Evolutionary conservation across 441 rosid species (phyloP).

Genomic region (Arabidopsis hybrid): DNA sequence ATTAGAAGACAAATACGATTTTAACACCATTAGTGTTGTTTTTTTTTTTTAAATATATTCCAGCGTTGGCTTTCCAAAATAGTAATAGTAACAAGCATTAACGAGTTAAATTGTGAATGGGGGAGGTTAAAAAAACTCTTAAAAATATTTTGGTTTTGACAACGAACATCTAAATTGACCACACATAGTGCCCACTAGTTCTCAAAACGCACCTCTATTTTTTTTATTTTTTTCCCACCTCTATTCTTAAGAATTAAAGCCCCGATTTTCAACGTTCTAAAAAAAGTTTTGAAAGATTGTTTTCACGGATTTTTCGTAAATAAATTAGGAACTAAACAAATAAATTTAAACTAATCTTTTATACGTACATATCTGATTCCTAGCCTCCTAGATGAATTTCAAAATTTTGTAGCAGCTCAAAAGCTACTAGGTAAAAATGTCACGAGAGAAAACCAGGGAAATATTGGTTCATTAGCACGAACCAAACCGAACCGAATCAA

Average conservation of each 20-base stretch:
- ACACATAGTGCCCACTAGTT: neutral
- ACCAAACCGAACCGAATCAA: neutral
- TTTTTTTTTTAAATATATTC: no score
- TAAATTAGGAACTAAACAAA: neutral
- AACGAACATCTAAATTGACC: constrained; percentile 1
- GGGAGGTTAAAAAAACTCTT: no score
- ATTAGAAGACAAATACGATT: neutral
- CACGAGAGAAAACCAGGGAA: neutral
- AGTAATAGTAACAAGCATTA: neutral
- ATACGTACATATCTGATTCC: neutral
- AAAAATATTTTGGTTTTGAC: neutral
- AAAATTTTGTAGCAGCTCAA: neutral
- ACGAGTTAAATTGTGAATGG: neutral
- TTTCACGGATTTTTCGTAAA: neutral
- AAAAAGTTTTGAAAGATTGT: neutral
- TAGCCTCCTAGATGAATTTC: neutral
- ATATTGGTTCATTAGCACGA: neutral
- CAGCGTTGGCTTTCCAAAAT: neutral
- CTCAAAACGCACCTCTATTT: neutral
- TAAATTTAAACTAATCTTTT: neutral
- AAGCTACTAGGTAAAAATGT: neutral
- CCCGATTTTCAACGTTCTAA: neutral
- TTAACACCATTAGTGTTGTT: neutral
- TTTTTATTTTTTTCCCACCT: neutral
- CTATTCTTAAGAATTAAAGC: neutral